Conservation (phyloP, 306 rosid genomes). For the Quercus rubra region DNA sequence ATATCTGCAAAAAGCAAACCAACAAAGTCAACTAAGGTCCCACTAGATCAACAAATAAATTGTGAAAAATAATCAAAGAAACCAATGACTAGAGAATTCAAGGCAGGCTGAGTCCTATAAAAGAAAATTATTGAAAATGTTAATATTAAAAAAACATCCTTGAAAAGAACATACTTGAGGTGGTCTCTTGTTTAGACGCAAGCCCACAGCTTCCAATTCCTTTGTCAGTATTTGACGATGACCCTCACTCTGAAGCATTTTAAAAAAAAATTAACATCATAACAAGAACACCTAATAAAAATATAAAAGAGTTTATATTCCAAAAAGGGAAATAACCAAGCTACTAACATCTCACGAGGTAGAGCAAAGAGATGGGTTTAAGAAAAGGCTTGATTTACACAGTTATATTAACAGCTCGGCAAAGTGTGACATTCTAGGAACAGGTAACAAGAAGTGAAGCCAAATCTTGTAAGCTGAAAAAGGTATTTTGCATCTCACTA, state of each 20-base stretch:
- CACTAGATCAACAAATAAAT: slow-evolving; percentile 8
- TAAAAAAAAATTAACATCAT: not conserved
- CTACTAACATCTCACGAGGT: not conserved
- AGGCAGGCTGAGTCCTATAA: not conserved
- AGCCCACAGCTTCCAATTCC: slow-evolving; percentile 99
- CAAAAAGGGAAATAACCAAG: not conserved
- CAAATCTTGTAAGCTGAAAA: not conserved
- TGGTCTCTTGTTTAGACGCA: slow-evolving; percentile 93
- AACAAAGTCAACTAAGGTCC: not conserved
- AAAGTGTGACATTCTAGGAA: not conserved
- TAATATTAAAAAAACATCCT: slow-evolving; percentile 7
- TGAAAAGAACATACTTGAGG: slow-evolving; percentile 66
- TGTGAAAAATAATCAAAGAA: not conserved
- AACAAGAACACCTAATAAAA: slow-evolving; percentile 11
- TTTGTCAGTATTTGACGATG: slow-evolving; percentile 94
- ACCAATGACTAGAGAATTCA: not conserved
- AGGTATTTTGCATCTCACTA: not conserved
- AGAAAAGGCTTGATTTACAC: not conserved
- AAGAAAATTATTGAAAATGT: not conserved
- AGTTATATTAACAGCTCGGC: not conserved
- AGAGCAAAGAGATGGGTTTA: not conserved
- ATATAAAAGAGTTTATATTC: not conserved
- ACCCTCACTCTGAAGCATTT: slow-evolving; percentile 83
- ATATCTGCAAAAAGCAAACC: slow-evolving; percentile 62
- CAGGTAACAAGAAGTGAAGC: not conserved